Evolutionary conservation across 768 basidiomycete species (phyloP), one percentile per base, ranked within the genome.

Genomic region (Leccinellum luteum): DNA sequence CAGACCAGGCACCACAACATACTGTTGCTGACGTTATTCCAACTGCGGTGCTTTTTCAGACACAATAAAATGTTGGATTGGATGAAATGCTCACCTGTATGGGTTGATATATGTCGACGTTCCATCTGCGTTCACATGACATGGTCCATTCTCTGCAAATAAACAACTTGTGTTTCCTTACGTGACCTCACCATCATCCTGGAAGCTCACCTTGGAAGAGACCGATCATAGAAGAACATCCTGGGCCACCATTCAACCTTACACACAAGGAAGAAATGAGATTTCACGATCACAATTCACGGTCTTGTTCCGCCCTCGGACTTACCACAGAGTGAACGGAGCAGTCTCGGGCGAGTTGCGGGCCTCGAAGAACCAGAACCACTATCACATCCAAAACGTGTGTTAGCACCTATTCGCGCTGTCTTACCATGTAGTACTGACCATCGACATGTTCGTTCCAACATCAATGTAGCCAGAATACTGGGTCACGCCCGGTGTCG

Each of bases 291-390:
- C n/a, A 9, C 19, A 31, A 27, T 3, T 21, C 10, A 14, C 2
- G 21, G 17, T 41, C 9, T 28, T 28, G 23, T 12, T 15, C 53
- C 13, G 48, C 25, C 31, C 69, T 49, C n/a, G 17, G 28, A 12
- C 48, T 41, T 56, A 83, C 85, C 86, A 88, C 25, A 87, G 73
- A 2, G 85, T 85, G 63, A 89, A 83, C 0, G 86, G 86, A 0
- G 85, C 85, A 2, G 78, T 84, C 51, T 85, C 81, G 0, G 85
- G 83, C 3, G 76, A 72, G 28, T 80, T 70, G 13, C 87, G 78
- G 3, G 86, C 79, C 59, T 84, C 87, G 53, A 88, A 89, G 69
- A 87, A 88, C 84, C 86, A 88, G 65, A 87, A 88, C 84, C 84
- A 87, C 85, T 86, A 54, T 14, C 44, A 52, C 31, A 32, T 7